These are phyloP conservation scores for Starmerella apis DNA, from an alignment of 805 yeast genomes.

Conservation along the genomic window DNA sequence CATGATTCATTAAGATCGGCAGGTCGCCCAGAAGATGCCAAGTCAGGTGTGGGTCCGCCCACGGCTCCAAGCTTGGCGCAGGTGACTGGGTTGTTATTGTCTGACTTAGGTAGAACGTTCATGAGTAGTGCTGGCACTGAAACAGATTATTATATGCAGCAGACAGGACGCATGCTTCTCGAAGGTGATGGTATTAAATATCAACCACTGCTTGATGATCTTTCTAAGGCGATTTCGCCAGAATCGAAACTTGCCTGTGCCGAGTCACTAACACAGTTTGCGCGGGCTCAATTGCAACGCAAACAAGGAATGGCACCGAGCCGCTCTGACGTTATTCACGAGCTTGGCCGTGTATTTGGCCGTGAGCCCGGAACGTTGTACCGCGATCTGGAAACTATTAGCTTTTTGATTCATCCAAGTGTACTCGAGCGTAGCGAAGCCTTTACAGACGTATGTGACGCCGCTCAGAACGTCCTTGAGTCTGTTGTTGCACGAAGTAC, in stretches of 20 bases:
- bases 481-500: slow-evolving; percentile 23
- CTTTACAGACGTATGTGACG: slow-evolving; percentile 33
- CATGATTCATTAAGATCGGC: slow-evolving; percentile 15
- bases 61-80: slow-evolving; percentile 11
- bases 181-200: slow-evolving; percentile 24
- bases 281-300: slow-evolving; percentile 10
- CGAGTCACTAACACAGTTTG: slow-evolving; percentile 16
- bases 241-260: slow-evolving; percentile 19
- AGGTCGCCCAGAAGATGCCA: not conserved
- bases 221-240: slow-evolving; percentile 20
- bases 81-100: slow-evolving; percentile 26
- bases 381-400: slow-evolving; percentile 31
- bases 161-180: slow-evolving; percentile 27
- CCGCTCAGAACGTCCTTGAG: slow-evolving; percentile 27
- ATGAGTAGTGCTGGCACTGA: slow-evolving; percentile 29
- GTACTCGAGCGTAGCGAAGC: slow-evolving; percentile 30
- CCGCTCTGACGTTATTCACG: slow-evolving; percentile 31
- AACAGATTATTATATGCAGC: slow-evolving; percentile 30
- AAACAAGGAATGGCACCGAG: slow-evolving; percentile 11
- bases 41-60: slow-evolving; percentile 14
- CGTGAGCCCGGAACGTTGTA: slow-evolving; percentile 30
- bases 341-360: slow-evolving; percentile 28
- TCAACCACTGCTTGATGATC: slow-evolving; percentile 23
- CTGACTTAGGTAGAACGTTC: slow-evolving; percentile 29
- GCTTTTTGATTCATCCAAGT: slow-evolving; percentile 29